These are phyloP conservation scores for Spergularia marina DNA, from an alignment of 148 eudicot genomes.

Conservation along the genomic window DNA sequence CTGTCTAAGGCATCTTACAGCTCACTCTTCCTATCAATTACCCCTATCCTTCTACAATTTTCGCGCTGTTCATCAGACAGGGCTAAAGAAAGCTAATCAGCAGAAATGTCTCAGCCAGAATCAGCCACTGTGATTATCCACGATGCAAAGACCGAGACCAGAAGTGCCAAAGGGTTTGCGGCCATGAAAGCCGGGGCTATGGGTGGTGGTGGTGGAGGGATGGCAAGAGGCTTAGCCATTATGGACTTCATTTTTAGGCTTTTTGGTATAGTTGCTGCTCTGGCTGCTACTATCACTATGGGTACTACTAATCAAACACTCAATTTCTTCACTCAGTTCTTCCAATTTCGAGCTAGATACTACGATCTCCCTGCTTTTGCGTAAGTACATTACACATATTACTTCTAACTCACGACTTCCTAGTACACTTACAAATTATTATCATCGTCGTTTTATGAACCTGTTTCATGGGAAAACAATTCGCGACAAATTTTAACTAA, in stretches of 20 bases:
- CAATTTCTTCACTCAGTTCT: slow-evolving; percentile 74
- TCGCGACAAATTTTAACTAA: too few species aligned
- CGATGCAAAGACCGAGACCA: slow-evolving; percentile 31
- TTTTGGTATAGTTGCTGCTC: slow-evolving; percentile 53
- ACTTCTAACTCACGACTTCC: too few species aligned
- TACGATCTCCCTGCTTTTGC: slow-evolving; percentile 71
- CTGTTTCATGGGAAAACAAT: too few species aligned
- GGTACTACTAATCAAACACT: slow-evolving; percentile 70
- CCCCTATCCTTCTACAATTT: not conserved
- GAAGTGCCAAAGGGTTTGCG: slow-evolving; percentile 21
- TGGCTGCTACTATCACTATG: slow-evolving; percentile 67
- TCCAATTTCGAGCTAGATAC: slow-evolving; percentile 72
- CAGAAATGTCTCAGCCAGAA: slow-evolving; percentile 30
- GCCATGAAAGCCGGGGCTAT: slow-evolving; percentile 19
- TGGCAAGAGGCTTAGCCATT: slow-evolving; percentile 53
- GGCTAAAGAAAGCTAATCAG: not conserved
- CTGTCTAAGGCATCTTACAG: not conserved
- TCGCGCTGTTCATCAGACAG: not conserved
- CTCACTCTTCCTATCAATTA: not conserved
- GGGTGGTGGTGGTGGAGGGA: slow-evolving; percentile 28
- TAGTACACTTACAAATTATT: too few species aligned
- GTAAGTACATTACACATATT: slow-evolving; percentile 28
- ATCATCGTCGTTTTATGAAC: too few species aligned
- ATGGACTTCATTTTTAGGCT: slow-evolving; percentile 61
- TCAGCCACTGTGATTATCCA: slow-evolving; percentile 36